A percentile compares a stretch with the other conserved stretches of the same genome.
phyloP scores from a whole-genome alignment of 495 filamentous ascomycete genomes.

The Penicillium lagena region DNA sequence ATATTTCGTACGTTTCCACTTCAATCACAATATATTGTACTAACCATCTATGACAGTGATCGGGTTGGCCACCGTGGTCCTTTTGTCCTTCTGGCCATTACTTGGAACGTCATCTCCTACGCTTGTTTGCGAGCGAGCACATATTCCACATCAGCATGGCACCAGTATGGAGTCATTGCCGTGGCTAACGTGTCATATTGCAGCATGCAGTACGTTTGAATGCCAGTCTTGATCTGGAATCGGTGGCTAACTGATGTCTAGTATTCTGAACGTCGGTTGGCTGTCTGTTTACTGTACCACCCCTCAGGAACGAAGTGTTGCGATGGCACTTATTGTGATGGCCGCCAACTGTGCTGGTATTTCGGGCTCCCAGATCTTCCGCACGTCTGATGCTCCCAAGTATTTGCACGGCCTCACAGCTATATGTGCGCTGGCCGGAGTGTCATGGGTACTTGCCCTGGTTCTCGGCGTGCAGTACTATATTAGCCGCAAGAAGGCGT shows the following conservation, averaged over 20 bases:
- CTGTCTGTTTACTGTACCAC: constrained; percentile 40
- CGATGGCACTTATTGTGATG: constrained; percentile 49
- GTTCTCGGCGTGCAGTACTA: constrained; percentile 18
- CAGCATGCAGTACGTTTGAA: constrained; percentile 42
- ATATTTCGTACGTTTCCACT: constrained; percentile 27
- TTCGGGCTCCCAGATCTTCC: constrained; percentile 49
- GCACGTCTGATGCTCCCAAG: constrained; percentile 41
- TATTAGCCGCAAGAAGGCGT: constrained; percentile 6
- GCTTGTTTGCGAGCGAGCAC: constrained; percentile 21
- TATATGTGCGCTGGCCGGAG: constrained; percentile 23
- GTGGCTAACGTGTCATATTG: constrained; percentile 43
- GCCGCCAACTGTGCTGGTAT: constrained; percentile 47
- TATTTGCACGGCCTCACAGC: constrained; percentile 40
- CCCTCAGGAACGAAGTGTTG: constrained; percentile 42
- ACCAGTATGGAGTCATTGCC: constrained; percentile 39
- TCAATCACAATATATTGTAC: not conserved
- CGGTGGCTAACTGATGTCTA: not conserved
- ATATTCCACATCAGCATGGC: constrained; percentile 20
- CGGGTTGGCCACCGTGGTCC: constrained; percentile 37
- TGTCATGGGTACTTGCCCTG: constrained; percentile 20
- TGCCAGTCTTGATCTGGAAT: not conserved
- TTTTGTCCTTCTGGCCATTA: constrained; percentile 29
- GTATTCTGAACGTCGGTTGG: constrained; percentile 41
- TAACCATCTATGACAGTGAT: constrained; percentile 25
- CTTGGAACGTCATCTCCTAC: constrained; percentile 42